Base-by-base conservation (phyloP, 352 stramenopile species). In the Pythium inflatum region DNA sequence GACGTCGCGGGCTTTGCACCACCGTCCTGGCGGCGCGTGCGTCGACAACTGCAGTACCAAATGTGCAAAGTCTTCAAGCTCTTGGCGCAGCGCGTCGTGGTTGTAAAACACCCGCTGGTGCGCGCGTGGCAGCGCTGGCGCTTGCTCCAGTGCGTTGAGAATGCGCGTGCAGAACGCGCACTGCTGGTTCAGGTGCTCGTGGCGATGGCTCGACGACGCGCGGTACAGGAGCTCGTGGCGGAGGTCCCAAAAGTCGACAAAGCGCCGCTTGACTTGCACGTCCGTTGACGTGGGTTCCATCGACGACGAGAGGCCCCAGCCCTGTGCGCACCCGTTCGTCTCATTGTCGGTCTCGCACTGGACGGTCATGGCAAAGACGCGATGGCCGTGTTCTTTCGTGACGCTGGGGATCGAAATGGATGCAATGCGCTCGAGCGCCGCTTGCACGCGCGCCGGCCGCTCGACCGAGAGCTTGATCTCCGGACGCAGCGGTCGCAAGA, bases 151-250 rank as follows among this genome's bases (percentile, higher is more conserved):
- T 13, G 62, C 48, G 5, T 43, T 56, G 18, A 49, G 24, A 4
- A 45, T 49, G 11, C 4, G 28, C 25, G 38, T 28, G 34, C 64
- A 65, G 40, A 71, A 71, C 45, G 56, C 55, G 18, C 64, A 71
- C 34, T 36, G 46, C 20, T n/a, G n/a, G n/a, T 40, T n/a, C 9
- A 28, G 14, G 33, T 71, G 33, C n/a, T n/a, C n/a, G 33, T 61
- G 13, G 33, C 50, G 55, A 9, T 71, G 64, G 48, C 64, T 56
- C 1, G 64, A 33, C 46, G 48, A 46, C 1, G 56, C 56, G 27
- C 62, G 55, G 34, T 66, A 71, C 46, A 56, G 56, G 24, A 71
- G 31, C 45, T 71, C 64, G 28, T 66, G 33, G 43, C 64, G 64
- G 5, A 71, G 33, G 38, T 71, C 66, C 14, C 20, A 54, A 24